Base-by-base conservation (phyloP, 139 green algal genomes). In the Penium margaritaceum region DNA sequence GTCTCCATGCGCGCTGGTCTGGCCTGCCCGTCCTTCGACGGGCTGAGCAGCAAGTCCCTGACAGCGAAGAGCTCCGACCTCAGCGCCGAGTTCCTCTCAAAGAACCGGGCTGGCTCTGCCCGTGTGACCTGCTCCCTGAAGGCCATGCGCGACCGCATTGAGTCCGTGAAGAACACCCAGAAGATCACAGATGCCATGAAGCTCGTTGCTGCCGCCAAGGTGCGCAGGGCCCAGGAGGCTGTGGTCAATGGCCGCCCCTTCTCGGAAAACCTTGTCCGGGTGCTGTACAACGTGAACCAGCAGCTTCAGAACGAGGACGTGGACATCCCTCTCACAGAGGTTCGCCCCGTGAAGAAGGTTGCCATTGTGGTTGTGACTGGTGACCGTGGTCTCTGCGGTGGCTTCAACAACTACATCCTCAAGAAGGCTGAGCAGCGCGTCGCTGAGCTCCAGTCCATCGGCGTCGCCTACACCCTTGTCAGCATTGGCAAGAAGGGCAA, bases 201-300 rank as follows among this genome's bases (percentile, higher is more conserved):
- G 83, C 82, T 88, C 24, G 79, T 85, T 27, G 82, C 82, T 44
- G 82, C 82, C 32, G 82, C 82, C 19, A 87, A 88, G 82, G 84
- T 88, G 37, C 68, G 84, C 32, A 87, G 95, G 41, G 94, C 94
- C 27, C 94, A 99, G 88, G 92, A 95, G 46, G 94, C 94, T 7
- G 94, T 99, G 29, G 86, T 98, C 34, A 93, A 93, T 81, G 91
- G 90, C 57, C 88, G 94, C 54, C 94, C 94, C 54, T 99, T 99
- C 84, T 90, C 94, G 19, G 94, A 98, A 88, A 95, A 96, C 81
- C 89, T 98, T 7, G 91, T 98, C 54, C 97, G 98, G 91, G 93
- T 97, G 33, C 84, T 99, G 46, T 99, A 91, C 82, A 92, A 91
- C 63, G 91, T 99, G 9, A 99, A 99, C 87, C 86, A 95, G 85